Evolutionary conservation across 2,329 filamentous ascomycete genomes (phyloP), one percentile per base, ranked within the genome.

Genomic region (Trichoderma aggressivum): DNA sequence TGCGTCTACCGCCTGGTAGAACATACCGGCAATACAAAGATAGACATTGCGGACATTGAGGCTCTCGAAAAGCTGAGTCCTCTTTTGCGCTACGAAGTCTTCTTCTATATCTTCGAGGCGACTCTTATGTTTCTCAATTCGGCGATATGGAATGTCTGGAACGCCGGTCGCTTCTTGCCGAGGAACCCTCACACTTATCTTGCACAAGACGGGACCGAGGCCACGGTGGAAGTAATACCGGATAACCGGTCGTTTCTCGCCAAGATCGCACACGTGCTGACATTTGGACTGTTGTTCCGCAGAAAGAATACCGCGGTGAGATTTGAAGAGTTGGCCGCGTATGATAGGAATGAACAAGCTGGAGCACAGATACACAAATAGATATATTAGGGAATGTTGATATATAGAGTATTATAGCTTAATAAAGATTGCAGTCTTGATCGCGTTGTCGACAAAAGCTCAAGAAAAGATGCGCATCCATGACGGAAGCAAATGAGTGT

Each of bases 121-220:
- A n/a, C 43, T n/a, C 62, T 64, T 34, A 64, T 64, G 62, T 47
- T 64, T 55, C 62, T 64, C 28, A 64, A 64, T 7, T 64, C 62
- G 0, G 7, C 24, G 7, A 21, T 64, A 18, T 64, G 62, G 62
- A 64, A 64, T 26, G 3, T 64, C 34, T 64, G 62, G 62, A 64
- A 64, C n/a, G n/a, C 62, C 55, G 62, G 62, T 36, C 62, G 62
- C 28, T 24, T 64, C 5, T 34, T 64, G 28, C 62, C 62, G 18
- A 34, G n/a, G 7, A 53, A 18, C 16, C 11, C 30, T 3, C 18
- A 55, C 5, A 64, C 47, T 7, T 64, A 55, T 3, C 21, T 64
- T 7, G 62, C 62, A 34, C 62, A 64, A 53, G 62, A 64, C 18
- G 62, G 62, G 26, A 36, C 26, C 12, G 62, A 64, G 18, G 62